phyloP scores from a whole-genome alignment of 2,329 filamentous ascomycete genomes.

The Aspergillus flavus region DNA sequence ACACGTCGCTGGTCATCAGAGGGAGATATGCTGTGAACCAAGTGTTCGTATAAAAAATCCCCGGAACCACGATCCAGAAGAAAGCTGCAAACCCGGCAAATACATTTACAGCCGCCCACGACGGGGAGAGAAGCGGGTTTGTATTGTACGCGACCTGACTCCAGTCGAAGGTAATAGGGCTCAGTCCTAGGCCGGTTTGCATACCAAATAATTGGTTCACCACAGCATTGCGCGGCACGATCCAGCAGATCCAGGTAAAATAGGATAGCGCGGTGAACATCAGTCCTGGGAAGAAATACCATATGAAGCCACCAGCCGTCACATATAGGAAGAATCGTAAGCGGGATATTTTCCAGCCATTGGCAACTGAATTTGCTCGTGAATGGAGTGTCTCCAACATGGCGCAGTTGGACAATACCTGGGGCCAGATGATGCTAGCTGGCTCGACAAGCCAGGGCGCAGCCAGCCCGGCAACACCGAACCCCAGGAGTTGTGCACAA shows the following conservation, averaged over 20 bases:
- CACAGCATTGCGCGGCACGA: slow-evolving; percentile 49
- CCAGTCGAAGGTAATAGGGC: slow-evolving; percentile 38
- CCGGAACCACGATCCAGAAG: slow-evolving; percentile 34
- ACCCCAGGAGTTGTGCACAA: slow-evolving; percentile 43
- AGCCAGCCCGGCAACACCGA: slow-evolving; percentile 44
- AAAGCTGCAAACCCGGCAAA: slow-evolving; percentile 31
- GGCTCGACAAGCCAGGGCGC: slow-evolving; percentile 43
- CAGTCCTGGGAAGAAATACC: slow-evolving; percentile 59
- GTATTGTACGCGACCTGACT: slow-evolving; percentile 38
- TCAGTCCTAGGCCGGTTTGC: slow-evolving; percentile 34
- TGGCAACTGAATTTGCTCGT: slow-evolving; percentile 38
- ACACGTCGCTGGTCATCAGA: slow-evolving; percentile 59
- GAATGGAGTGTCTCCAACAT: slow-evolving; percentile 44
- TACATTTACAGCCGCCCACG: slow-evolving; percentile 38
- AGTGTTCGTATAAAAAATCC: slow-evolving; percentile 53
- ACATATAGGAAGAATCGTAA: slow-evolving; percentile 43
- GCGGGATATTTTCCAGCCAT: slow-evolving; percentile 44
- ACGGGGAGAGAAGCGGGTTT: slow-evolving; percentile 34
- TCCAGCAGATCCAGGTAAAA: slow-evolving; percentile 54
- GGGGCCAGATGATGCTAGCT: slow-evolving; percentile 44
- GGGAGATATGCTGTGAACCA: slow-evolving; percentile 59
- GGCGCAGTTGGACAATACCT: slow-evolving; percentile 41
- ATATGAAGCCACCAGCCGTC: slow-evolving; percentile 31
- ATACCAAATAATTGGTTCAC: slow-evolving; percentile 52
- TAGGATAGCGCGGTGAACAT: slow-evolving; percentile 54